Evolutionary conservation across 768 basidiomycete genomes (phyloP), one percentile per base, ranked within the genome.

Genomic region (Suillus subluteus): DNA sequence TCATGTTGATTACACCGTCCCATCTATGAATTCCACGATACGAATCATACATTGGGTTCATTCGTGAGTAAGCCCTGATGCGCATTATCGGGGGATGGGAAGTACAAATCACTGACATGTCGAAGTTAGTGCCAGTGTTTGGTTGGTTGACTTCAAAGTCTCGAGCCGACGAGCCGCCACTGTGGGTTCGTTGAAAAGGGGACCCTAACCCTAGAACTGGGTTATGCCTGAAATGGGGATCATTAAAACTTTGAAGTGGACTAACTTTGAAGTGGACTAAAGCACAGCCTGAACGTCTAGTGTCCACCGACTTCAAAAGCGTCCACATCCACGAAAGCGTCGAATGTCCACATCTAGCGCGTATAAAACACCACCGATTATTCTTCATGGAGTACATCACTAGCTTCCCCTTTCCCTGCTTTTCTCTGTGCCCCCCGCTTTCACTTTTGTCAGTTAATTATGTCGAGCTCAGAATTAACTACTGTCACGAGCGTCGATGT

Each of bases 261-360:
- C 37, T n/a, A 38, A 38, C 13, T 40, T 16, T n/a, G 44, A 21
- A 16, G 38, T 40, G 40, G 56, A 37, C 37, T n/a, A 38, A 38
- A 23, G 6, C 38, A 58, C 26, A 59, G 26, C 16, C 6, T 48
- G n/a, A 23, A n/a, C n/a, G n/a, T n/a, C n/a, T n/a, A n/a, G n/a
- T 6, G 46, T 48, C n/a, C 54, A 54, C 30, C 4, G 18, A 15
- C 15, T 54, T 30, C 26, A 26, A 5, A 30, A 55, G 54, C 18
- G 30, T 56, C 55, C 59, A 61, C 58, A 61, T 61, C 58, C 58
- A 61, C 58, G 3, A 61, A 61, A 61, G 58, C 58, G 58, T 61
- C 58, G 40, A 21, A 32, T 26, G 11, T 43, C 59, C 59, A 61
- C 59, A 61, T 26, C 41, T 2, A 32, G 6, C 59, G 16, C 6